Evolutionary conservation across 306 rosid species (phyloP).

Genomic region (Arachis hypogaea): DNA sequence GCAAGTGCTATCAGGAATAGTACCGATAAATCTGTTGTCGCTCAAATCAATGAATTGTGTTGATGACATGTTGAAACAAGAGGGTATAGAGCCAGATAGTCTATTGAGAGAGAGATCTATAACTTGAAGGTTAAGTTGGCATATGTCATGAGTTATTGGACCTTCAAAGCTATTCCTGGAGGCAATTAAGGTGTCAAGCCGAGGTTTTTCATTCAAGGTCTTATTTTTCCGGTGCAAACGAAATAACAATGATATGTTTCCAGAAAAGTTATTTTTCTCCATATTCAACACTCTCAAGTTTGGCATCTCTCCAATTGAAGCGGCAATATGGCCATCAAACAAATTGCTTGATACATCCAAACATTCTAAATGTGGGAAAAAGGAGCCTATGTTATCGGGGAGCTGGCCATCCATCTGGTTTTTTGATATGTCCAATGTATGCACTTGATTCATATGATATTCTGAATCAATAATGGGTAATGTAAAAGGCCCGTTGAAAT

Average conservation of each 20-base stretch:
- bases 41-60: not conserved
- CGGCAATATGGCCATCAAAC: conserved; percentile 23
- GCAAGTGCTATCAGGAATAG: conserved; percentile 5
- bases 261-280: not conserved
- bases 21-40: not conserved
- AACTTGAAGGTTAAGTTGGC: not conserved
- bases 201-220: not conserved
- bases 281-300: not conserved
- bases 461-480: not conserved
- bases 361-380: not conserved
- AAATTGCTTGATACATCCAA: conserved; percentile 24
- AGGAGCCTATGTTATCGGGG: conserved; percentile 6
- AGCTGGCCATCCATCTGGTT: conserved; percentile 21
- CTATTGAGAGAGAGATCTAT: conserved; percentile 30
- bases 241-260: not conserved
- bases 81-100: conserved; percentile 23
- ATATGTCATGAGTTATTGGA: not conserved
- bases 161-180: conserved; percentile 21
- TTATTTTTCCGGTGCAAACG: not conserved
- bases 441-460: not conserved
- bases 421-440: not conserved
- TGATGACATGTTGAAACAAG: not conserved
- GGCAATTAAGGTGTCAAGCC: not conserved
- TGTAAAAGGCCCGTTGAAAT: conserved; percentile 1
- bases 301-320: conserved; percentile 36